These are phyloP conservation scores for Coemansia sp. DNA, from an alignment of 192 early-diverging fungal species.

Conservation along the genomic window DNA sequence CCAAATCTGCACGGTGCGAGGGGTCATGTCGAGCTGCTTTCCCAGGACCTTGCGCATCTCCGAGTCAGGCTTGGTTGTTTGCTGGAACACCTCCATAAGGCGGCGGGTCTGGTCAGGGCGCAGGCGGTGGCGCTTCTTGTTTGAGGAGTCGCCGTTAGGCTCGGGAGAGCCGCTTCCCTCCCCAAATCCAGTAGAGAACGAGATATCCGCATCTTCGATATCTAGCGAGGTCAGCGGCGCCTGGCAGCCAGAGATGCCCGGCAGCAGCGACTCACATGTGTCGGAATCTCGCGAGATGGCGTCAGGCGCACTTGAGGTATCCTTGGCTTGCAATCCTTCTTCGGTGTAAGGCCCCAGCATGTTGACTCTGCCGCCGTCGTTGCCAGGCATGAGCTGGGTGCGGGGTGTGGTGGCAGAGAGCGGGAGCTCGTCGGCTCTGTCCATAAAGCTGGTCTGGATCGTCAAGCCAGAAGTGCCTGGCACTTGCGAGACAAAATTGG, in stretches of 20 bases:
- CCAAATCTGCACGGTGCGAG: constrained; percentile 78
- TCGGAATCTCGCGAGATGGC: too few relatives aligned
- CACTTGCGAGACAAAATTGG: too few relatives aligned
- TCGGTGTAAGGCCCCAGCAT: background rate
- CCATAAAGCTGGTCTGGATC: too few relatives aligned
- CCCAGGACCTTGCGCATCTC: constrained; percentile 60
- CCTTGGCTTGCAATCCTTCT: too few relatives aligned
- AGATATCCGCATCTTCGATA: constrained; percentile 8
- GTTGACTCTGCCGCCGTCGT: too few relatives aligned
- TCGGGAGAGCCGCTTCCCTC: constrained; percentile 18
- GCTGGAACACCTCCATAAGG: constrained; percentile 56
- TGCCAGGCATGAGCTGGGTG: background rate
- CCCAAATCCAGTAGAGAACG: background rate
- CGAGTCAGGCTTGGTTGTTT: constrained; percentile 62
- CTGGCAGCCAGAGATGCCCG: background rate
- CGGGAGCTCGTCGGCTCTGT: background rate
- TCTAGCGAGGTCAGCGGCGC: constrained; percentile 8
- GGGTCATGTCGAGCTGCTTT: constrained; percentile 61
- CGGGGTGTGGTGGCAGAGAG: background rate
- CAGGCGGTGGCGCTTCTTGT: constrained; percentile 66
- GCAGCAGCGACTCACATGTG: background rate
- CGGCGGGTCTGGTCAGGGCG: constrained; percentile 64
- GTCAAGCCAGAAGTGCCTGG: too few relatives aligned
- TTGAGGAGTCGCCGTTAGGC: constrained; percentile 10
- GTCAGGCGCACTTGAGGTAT: too few relatives aligned